Percentiles rank a stretch among this genome's conserved stretches.
phyloP scores from a whole-genome alignment of 1,139 yeast genomes.

The Pichia kudriavzevii region DNA sequence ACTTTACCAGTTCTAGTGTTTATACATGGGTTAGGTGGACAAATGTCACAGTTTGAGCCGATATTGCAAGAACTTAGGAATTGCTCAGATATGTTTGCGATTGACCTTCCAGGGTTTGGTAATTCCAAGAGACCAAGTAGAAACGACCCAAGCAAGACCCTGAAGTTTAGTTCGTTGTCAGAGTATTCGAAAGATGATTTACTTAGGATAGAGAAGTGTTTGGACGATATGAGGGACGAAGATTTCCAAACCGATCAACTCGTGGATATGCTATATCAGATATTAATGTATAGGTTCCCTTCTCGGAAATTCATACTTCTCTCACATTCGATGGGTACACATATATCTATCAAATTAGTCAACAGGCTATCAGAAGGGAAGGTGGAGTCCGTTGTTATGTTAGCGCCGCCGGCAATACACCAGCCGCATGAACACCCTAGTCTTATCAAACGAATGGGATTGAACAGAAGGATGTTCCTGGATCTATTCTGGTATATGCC shows the following conservation, averaged over 20 bases:
- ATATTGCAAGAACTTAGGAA: slow-evolving; percentile 58
- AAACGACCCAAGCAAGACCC: slow-evolving; percentile 5
- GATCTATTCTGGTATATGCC: slow-evolving; percentile 36
- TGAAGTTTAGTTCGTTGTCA: slow-evolving; percentile 20
- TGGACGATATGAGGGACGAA: slow-evolving; percentile 31
- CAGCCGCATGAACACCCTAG: background rate
- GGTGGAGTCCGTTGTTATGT: slow-evolving; percentile 41
- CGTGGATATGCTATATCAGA: slow-evolving; percentile 32
- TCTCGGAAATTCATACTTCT: slow-evolving; percentile 46
- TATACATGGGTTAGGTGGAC: slow-evolving; percentile 75
- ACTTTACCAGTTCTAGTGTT: slow-evolving; percentile 54
- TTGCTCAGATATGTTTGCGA: slow-evolving; percentile 53
- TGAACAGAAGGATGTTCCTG: slow-evolving; percentile 14
- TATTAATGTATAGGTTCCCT: slow-evolving; percentile 36
- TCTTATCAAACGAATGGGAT: slow-evolving; percentile 18
- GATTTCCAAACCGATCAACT: slow-evolving; percentile 45
- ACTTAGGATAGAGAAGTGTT: slow-evolving; percentile 17
- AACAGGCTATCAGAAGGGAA: slow-evolving; percentile 33
- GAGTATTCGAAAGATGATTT: slow-evolving; percentile 21
- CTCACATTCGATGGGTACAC: slow-evolving; percentile 76
- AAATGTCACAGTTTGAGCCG: slow-evolving; percentile 63
- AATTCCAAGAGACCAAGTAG: slow-evolving; percentile 33
- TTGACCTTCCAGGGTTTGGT: slow-evolving; percentile 77
- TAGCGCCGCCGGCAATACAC: slow-evolving; percentile 49
- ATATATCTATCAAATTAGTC: slow-evolving; percentile 44